Conservation (phyloP, 2,329 filamentous ascomycete species). For the Colletotrichum musae region DNA sequence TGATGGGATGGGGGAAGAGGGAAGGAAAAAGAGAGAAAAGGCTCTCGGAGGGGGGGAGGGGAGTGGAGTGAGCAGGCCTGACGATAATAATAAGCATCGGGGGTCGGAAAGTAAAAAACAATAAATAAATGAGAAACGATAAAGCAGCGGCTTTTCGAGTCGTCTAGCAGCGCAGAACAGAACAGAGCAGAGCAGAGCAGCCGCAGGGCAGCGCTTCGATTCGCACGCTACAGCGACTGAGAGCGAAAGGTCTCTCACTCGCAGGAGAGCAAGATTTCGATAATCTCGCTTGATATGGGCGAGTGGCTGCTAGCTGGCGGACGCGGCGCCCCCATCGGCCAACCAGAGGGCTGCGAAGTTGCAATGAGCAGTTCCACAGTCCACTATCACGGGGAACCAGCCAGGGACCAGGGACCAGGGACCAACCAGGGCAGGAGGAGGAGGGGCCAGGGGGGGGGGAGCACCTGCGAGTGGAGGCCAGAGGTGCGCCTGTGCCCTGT, state of each 20-base stretch:
- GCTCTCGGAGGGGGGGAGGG: not conserved
- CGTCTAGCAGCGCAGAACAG: not conserved
- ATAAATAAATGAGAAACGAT: conserved; percentile 13
- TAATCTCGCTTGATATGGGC: conserved; percentile 46
- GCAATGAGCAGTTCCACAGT: conserved; percentile 33
- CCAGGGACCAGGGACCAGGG: conserved; percentile 13
- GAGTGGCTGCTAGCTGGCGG: conserved; percentile 38
- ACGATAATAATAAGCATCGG: conserved; percentile 38
- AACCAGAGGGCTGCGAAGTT: conserved; percentile 27
- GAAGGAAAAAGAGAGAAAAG: conserved; percentile 20
- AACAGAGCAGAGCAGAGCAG: not conserved
- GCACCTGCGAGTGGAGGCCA: too few species aligned
- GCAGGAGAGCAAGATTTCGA: conserved; percentile 41
- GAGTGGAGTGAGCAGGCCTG: conserved; percentile 32
- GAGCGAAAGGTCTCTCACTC: conserved; percentile 5
- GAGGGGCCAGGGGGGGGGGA: not conserved
- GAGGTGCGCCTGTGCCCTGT: too few species aligned
- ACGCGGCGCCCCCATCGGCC: conserved; percentile 28
- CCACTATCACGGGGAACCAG: conserved; percentile 37
- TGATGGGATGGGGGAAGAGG: conserved; percentile 21
- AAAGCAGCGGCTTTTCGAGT: not conserved
- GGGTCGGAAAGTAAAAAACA: conserved; percentile 17
- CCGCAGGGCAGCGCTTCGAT: conserved; percentile 9
- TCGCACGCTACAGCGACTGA: not conserved
- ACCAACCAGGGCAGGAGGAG: conserved; percentile 2